These are phyloP conservation scores for Pseudogymnoascus pannorum DNA, from an alignment of 2,329 filamentous ascomycete genomes.

Conservation along the genomic window DNA sequence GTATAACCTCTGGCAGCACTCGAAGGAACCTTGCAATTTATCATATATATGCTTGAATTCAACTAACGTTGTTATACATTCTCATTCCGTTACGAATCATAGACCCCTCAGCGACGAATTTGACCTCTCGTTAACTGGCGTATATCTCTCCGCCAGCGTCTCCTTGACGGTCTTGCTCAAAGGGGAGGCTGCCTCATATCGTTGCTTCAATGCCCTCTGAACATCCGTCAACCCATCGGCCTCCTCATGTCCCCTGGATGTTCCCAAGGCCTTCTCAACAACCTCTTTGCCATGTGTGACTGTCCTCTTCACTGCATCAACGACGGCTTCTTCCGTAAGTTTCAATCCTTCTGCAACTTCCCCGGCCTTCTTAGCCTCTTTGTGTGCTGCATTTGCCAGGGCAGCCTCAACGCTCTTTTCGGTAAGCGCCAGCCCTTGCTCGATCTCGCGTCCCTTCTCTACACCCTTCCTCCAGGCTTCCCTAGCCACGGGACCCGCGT, in stretches of 20 bases:
- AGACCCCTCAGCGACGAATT: slow-evolving; percentile 31
- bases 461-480: slow-evolving; percentile 2
- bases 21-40: neutral
- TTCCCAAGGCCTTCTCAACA: slow-evolving; percentile 33
- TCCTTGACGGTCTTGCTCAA: slow-evolving; percentile 45
- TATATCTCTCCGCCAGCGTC: slow-evolving; percentile 48
- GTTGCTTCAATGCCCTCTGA: slow-evolving; percentile 45
- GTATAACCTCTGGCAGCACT: neutral
- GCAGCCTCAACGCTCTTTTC: neutral
- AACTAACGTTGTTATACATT: slow-evolving; percentile 1
- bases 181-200: slow-evolving; percentile 39
- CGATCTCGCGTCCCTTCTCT: neutral
- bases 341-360: slow-evolving; percentile 22
- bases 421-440: neutral
- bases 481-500: slow-evolving; percentile 17
- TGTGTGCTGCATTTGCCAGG: neutral
- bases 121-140: slow-evolving; percentile 34
- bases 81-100: slow-evolving; percentile 16
- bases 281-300: slow-evolving; percentile 32
- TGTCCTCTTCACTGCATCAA: slow-evolving; percentile 35
- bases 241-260: slow-evolving; percentile 39
- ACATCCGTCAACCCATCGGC: slow-evolving; percentile 21
- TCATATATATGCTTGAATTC: slow-evolving; percentile 10
- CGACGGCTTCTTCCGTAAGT: slow-evolving; percentile 29
- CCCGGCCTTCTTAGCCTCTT: neutral